phyloP scores from a whole-genome alignment of 257 asterid genomes.

The Fraxinus quadrangulata region DNA sequence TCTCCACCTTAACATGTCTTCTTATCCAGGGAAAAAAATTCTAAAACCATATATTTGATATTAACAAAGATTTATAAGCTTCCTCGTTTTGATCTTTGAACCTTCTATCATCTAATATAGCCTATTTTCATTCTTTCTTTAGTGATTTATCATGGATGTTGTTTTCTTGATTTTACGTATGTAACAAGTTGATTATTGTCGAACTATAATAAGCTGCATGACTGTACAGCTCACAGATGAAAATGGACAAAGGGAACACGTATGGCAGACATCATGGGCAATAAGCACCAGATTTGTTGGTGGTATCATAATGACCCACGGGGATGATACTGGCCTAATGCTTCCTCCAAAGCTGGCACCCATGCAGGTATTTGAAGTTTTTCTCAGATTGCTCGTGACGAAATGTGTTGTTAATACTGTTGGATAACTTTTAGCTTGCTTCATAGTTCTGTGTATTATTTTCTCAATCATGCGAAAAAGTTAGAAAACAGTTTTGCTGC shows the following conservation, averaged over 20 bases:
- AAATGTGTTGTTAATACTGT: slow-evolving; percentile 3
- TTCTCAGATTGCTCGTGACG: slow-evolving; percentile 18
- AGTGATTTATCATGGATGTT: background rate
- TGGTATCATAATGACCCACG: slow-evolving; percentile 96
- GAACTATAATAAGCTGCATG: slow-evolving; percentile 21
- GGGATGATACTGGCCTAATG: slow-evolving; percentile 93
- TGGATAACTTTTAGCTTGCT: background rate
- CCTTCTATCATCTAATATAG: background rate
- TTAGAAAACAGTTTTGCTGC: slow-evolving; percentile 1
- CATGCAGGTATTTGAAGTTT: slow-evolving; percentile 59
- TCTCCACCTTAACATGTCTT: background rate
- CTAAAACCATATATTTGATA: background rate
- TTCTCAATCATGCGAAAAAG: background rate
- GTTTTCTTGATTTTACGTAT: slow-evolving; percentile 3
- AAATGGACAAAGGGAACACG: slow-evolving; percentile 89
- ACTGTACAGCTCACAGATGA: slow-evolving; percentile 80
- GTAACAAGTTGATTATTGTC: slow-evolving; percentile 6
- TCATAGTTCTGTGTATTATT: background rate
- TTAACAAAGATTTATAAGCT: background rate
- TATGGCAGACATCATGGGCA: slow-evolving; percentile 99
- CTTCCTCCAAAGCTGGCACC: slow-evolving; percentile 96
- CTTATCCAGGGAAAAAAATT: background rate
- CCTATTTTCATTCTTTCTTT: slow-evolving; percentile 7
- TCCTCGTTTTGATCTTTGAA: background rate
- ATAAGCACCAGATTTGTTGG: slow-evolving; percentile 95